Conservation (phyloP, 257 asterid genomes). For the Nicotiana obtusifolia region DNA sequence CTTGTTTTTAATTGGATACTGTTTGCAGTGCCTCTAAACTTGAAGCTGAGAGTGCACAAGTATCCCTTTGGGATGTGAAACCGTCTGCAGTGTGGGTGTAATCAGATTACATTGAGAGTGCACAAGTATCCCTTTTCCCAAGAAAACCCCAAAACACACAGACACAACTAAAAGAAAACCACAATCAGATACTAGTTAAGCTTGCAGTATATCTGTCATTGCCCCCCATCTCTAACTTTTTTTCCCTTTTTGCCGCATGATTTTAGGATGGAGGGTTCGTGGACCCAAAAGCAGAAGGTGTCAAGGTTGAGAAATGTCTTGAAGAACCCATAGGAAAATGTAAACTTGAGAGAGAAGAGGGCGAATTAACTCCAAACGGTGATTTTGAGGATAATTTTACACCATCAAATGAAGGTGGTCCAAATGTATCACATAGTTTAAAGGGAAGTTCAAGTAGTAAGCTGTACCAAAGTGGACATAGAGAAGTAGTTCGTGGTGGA, state of each 20-base stretch:
- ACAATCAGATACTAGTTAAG: neutral
- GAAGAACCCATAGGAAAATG: slow-evolving; percentile 30
- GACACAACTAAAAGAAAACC: no score
- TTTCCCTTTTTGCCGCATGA: slow-evolving; percentile 32
- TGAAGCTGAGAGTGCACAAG: no score
- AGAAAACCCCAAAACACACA: no score
- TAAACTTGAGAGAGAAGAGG: slow-evolving; percentile 64
- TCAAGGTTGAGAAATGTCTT: slow-evolving; percentile 24
- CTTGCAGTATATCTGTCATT: neutral
- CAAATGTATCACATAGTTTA: slow-evolving; percentile 26
- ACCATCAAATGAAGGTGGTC: slow-evolving; percentile 22
- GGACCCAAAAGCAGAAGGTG: slow-evolving; percentile 27
- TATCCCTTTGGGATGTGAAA: no score
- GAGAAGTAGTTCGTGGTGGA: slow-evolving; percentile 22
- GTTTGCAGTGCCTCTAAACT: no score
- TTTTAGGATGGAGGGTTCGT: slow-evolving; percentile 4
- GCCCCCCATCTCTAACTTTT: neutral
- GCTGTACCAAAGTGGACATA: slow-evolving; percentile 22
- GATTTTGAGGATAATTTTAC: slow-evolving; percentile 39
- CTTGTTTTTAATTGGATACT: no score
- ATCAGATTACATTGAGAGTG: no score
- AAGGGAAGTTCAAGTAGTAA: slow-evolving; percentile 27
- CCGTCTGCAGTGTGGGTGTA: no score
- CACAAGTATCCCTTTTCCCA: no score
- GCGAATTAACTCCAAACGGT: slow-evolving; percentile 64